phyloP scores from a whole-genome alignment of 2,329 filamentous ascomycete genomes.

The Neoarthrinium moseri region DNA sequence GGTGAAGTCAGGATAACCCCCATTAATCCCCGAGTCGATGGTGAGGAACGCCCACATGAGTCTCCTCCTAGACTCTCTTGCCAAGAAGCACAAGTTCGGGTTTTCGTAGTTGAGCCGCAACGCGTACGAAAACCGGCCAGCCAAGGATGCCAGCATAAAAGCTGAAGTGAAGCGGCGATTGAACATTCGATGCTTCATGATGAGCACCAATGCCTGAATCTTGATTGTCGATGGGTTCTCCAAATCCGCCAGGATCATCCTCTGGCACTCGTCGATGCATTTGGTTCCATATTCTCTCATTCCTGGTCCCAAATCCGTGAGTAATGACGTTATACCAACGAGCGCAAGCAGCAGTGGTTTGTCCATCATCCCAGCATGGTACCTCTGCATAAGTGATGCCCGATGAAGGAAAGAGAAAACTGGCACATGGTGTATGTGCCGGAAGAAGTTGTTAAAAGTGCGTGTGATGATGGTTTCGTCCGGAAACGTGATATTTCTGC shows the following conservation, averaged over 20 bases:
- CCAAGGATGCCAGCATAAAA: constrained; percentile 45
- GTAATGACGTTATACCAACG: constrained; percentile 54
- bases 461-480: constrained; percentile 47
- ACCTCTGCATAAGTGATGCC: constrained; percentile 58
- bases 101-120: constrained; percentile 49
- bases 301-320: constrained; percentile 53
- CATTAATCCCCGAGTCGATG: constrained; percentile 41
- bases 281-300: constrained; percentile 51
- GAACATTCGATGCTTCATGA: constrained; percentile 47
- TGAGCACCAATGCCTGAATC: constrained; percentile 45
- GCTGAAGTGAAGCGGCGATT: constrained; percentile 43
- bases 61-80: constrained; percentile 41
- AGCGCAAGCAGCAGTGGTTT: constrained; percentile 52
- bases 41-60: constrained; percentile 46
- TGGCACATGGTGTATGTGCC: constrained; percentile 58
- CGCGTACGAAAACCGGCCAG: constrained; percentile 47
- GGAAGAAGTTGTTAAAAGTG: constrained; percentile 58
- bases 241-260: constrained; percentile 50
- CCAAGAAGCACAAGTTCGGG: constrained; percentile 40
- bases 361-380: constrained; percentile 56
- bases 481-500: constrained; percentile 30
- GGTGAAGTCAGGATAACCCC: constrained; percentile 42
- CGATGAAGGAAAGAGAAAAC: constrained; percentile 59
- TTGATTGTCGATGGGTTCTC: constrained; percentile 57
- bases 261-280: constrained; percentile 55